A percentile compares a stretch with the other conserved stretches of the same genome.
phyloP scores from a whole-genome alignment of 139 green algal genomes.

The Chlamydomonas sp. region DNA sequence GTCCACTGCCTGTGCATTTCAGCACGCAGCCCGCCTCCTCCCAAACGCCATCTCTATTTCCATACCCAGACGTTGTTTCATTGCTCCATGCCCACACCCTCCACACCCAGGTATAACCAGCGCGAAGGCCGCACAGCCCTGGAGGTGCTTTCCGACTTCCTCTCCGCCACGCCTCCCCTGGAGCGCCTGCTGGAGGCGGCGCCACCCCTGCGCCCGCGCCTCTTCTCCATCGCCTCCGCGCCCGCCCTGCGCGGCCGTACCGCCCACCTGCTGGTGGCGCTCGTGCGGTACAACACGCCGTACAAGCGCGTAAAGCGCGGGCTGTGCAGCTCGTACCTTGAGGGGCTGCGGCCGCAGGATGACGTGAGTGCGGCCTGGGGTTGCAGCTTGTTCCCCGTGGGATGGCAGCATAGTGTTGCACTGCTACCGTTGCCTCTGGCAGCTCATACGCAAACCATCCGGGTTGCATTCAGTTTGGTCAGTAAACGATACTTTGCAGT shows the following conservation, averaged over 20 bases:
- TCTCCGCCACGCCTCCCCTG: conserved; percentile 69
- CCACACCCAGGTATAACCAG: conserved; percentile 60
- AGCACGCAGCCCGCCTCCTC: background rate
- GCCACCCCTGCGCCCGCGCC: conserved; percentile 83
- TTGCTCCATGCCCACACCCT: background rate
- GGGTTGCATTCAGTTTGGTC: too few species aligned
- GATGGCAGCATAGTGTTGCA: too few species aligned
- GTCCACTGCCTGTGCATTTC: background rate
- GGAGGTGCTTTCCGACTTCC: conserved; percentile 94
- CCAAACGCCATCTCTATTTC: background rate
- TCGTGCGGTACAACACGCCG: conserved; percentile 74
- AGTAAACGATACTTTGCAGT: too few species aligned
- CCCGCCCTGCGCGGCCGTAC: conserved; percentile 59
- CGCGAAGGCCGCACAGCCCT: conserved; percentile 61
- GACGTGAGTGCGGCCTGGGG: background rate
- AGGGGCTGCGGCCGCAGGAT: conserved; percentile 45
- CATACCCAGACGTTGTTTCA: too few species aligned
- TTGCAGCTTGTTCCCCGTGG: too few species aligned
- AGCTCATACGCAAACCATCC: too few species aligned
- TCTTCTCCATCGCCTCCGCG: conserved; percentile 91
- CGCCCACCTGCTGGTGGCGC: conserved; percentile 82
- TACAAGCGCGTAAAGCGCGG: conserved; percentile 66
- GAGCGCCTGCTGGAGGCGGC: conserved; percentile 83
- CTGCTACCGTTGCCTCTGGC: too few species aligned
- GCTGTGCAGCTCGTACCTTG: conserved; percentile 88